phyloP scores from a whole-genome alignment of 805 yeast species.

The Isabelozyma gotoi region DNA sequence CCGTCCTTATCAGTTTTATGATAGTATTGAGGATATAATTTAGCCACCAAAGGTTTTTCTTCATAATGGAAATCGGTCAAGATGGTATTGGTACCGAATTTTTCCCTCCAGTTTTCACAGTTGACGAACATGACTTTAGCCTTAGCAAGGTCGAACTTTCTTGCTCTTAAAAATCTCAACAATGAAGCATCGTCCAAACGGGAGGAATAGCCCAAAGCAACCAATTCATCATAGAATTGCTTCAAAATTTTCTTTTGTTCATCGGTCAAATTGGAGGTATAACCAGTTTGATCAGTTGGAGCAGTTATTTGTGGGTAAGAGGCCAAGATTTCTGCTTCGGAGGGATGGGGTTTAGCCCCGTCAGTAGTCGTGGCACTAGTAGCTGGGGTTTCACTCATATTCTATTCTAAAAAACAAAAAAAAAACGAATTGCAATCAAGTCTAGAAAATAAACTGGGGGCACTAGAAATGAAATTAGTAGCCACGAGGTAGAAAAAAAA shows the following conservation, averaged over 20 bases:
- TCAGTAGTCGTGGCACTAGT: not conserved
- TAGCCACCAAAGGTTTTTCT: conserved; percentile 90
- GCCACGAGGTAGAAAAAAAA: not conserved
- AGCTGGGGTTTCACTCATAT: not conserved
- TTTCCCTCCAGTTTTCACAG: conserved; percentile 91
- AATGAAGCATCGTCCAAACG: conserved; percentile 86
- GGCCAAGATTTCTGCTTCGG: conserved; percentile 40
- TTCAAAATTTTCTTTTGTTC: conserved; percentile 63
- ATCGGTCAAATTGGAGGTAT: conserved; percentile 74
- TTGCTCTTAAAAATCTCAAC: conserved; percentile 86
- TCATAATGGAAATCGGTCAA: conserved; percentile 84
- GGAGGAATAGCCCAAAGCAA: conserved; percentile 64
- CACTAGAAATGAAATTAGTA: not conserved
- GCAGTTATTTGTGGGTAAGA: conserved; percentile 74
- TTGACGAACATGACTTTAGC: conserved; percentile 80
- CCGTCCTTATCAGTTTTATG: conserved; percentile 97
- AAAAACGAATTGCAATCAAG: not conserved
- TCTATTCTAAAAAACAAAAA: no score
- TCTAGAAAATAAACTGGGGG: not conserved
- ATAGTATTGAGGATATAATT: conserved; percentile 92
- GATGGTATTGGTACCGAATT: conserved; percentile 83
- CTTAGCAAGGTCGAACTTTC: conserved; percentile 83
- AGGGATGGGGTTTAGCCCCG: conserved; percentile 8
- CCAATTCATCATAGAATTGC: conserved; percentile 56
- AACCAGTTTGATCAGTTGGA: conserved; percentile 66